Evolutionary conservation across 2,329 filamentous ascomycete genomes (phyloP).

Genomic region (Ceratocystis colombiana): DNA sequence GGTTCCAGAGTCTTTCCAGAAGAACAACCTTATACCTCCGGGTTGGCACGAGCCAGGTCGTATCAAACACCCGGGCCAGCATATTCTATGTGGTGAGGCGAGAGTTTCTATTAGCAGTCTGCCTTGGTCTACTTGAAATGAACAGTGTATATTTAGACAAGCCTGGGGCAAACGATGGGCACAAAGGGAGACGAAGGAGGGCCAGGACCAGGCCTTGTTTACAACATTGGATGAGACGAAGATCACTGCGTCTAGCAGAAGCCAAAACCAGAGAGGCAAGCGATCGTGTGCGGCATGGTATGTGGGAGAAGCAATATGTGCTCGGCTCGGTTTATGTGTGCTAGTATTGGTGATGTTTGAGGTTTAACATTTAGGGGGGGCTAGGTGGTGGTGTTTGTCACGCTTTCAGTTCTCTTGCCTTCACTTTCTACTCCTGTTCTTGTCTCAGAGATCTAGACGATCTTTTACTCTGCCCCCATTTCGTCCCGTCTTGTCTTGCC

Average conservation of each 20-base stretch:
- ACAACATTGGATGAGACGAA: conserved; percentile 10
- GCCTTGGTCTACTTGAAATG: neutral
- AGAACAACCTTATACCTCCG: neutral
- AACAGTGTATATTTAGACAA: conserved; percentile 11
- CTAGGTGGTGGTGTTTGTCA: neutral
- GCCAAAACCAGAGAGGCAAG: neutral
- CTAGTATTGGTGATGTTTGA: conserved; percentile 5
- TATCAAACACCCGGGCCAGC: neutral
- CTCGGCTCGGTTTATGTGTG: neutral
- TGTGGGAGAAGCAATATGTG: neutral
- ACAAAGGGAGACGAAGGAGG: neutral
- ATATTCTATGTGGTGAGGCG: neutral
- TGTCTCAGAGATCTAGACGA: conserved; percentile 13
- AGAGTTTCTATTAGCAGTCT: no score
- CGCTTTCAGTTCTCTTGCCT: neutral
- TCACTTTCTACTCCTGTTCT: neutral
- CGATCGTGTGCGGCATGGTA: neutral
- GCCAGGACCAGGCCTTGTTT: conserved; percentile 5
- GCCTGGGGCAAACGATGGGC: neutral
- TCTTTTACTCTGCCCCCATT: conserved; percentile 9
- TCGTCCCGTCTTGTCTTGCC: conserved; percentile 8
- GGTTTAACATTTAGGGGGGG: conserved; percentile 8
- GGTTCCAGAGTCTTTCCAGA: neutral
- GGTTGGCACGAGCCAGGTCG: conserved; percentile 13
- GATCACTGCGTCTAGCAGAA: neutral